Evolutionary conservation across 306 rosid genomes (phyloP).

Genomic region (Datisca glomerata): DNA sequence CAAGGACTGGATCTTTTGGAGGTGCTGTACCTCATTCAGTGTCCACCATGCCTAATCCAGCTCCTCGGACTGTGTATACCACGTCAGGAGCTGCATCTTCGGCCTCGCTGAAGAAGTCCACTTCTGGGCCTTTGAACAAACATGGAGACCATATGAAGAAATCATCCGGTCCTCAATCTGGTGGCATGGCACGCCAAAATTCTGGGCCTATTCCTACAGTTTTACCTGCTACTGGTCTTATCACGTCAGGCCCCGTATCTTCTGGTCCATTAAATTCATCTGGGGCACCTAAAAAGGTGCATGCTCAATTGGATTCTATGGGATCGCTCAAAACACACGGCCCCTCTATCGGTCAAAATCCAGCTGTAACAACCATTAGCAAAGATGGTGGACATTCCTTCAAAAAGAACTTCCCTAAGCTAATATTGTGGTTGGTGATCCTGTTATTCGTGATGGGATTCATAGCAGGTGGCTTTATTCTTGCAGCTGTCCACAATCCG

Average conservation of each 20-base stretch:
- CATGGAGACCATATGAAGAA: slow-evolving; percentile 95
- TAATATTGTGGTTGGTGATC: slow-evolving; percentile 89
- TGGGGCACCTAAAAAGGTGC: slow-evolving; percentile 90
- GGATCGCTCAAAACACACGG: slow-evolving; percentile 66
- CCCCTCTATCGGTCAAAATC: slow-evolving; percentile 40
- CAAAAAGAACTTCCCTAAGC: slow-evolving; percentile 81
- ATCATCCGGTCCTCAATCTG: slow-evolving; percentile 95
- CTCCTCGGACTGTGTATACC: slow-evolving; percentile 59
- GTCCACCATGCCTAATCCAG: slow-evolving; percentile 61
- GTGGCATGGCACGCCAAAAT: slow-evolving; percentile 91
- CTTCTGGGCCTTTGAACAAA: slow-evolving; percentile 90
- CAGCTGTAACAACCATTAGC: slow-evolving; percentile 73
- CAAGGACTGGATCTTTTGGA: slow-evolving; percentile 88
- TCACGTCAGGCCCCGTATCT: slow-evolving; percentile 88
- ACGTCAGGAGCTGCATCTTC: slow-evolving; percentile 71
- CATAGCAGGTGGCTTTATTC: slow-evolving; percentile 96
- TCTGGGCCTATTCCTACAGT: slow-evolving; percentile 89
- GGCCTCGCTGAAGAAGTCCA: slow-evolving; percentile 70
- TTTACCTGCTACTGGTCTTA: slow-evolving; percentile 93
- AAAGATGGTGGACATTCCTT: slow-evolving; percentile 81
- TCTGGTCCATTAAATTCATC: slow-evolving; percentile 91
- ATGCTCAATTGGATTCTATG: slow-evolving; percentile 74
- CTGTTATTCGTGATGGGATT: slow-evolving; percentile 93
- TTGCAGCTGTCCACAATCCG: slow-evolving; percentile 92
- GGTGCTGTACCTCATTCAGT: slow-evolving; percentile 91